A percentile compares a stretch with the other conserved stretches of the same genome.
These are phyloP conservation scores for Escallonia rubra DNA, from an alignment of 129 eudicot species.

Conservation along the genomic window DNA sequence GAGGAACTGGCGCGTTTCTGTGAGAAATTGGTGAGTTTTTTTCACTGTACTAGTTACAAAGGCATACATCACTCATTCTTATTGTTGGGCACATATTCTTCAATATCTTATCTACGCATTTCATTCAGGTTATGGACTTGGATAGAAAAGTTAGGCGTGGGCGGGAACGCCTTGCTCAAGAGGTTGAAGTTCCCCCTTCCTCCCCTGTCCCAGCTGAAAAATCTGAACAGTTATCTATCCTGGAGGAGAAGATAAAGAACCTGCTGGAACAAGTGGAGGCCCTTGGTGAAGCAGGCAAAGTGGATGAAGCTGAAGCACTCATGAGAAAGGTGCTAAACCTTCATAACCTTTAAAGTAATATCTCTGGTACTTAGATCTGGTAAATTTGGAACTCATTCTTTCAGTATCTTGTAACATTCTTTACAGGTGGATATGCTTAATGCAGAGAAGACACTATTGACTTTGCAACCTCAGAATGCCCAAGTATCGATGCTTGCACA, in stretches of 20 bases:
- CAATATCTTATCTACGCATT: not conserved
- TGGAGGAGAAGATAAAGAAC: conserved; percentile 91
- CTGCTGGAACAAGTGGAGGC: conserved; percentile 93
- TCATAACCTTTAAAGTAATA: not conserved
- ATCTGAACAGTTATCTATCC: conserved; percentile 77
- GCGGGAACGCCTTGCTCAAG: conserved; percentile 95
- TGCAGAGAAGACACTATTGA: conserved; percentile 71
- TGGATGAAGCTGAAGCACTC: conserved; percentile 99
- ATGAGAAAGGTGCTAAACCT: conserved; percentile 74
- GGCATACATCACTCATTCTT: too few species aligned
- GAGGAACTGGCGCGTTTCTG: conserved; percentile 95
- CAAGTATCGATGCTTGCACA: conserved; percentile 72
- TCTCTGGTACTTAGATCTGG: not conserved
- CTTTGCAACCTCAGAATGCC: conserved; percentile 64
- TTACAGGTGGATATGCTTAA: conserved; percentile 88
- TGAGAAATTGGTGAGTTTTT: conserved; percentile 76
- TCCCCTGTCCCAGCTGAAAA: conserved; percentile 82
- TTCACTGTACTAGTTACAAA: not conserved
- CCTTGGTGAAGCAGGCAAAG: conserved; percentile 98
- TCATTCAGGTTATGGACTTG: conserved; percentile 70
- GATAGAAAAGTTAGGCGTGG: conserved; percentile 95
- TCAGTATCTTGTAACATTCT: not conserved
- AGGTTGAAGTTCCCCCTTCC: conserved; percentile 71
- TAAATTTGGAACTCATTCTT: not conserved
- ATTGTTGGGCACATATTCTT: not conserved